phyloP scores from a whole-genome alignment of 2,329 filamentous ascomycete species.

The Immersiporthe knoxdaviesiana region DNA sequence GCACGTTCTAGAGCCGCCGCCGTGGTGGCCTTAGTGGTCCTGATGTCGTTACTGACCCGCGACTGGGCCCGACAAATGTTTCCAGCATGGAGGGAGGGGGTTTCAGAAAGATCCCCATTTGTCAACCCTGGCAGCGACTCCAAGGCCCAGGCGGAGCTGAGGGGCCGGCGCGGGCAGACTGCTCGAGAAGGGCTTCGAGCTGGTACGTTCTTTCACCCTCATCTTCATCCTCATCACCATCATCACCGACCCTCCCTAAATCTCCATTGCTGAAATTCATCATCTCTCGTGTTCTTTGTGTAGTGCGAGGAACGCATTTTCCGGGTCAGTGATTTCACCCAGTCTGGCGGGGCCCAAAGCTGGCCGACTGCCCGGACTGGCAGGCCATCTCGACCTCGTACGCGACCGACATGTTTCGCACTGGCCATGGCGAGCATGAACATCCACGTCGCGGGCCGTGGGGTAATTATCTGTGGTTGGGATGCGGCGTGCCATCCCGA shows the following conservation, averaged over 20 bases:
- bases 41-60: not conserved
- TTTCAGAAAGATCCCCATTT: constrained; percentile 17
- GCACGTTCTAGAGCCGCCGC: constrained; percentile 9
- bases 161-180: not conserved
- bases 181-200: constrained; percentile 2
- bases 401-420: not conserved
- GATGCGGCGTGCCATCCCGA: constrained; percentile 5
- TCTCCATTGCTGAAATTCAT: not conserved
- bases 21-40: not conserved
- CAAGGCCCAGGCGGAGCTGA: constrained; percentile 13
- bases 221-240: not conserved
- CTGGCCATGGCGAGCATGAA: constrained; percentile 15
- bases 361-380: constrained; percentile 5
- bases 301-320: constrained; percentile 10
- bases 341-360: constrained; percentile 10
- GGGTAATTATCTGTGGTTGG: not conserved
- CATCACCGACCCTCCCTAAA: not conserved
- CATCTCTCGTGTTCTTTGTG: not conserved
- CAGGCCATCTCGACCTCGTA: constrained; percentile 13
- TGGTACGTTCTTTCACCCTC: not conserved
- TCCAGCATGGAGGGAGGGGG: constrained; percentile 10
- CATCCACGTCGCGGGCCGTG: constrained; percentile 2
- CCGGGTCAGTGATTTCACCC: constrained; percentile 17
- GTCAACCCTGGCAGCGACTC: not conserved
- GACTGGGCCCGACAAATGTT: constrained; percentile 2